A percentile compares a stretch with the other conserved stretches of the same genome.
Conservation (phyloP, 2,329 filamentous ascomycete species). For the Fusarium pseudoanthophilum region DNA sequence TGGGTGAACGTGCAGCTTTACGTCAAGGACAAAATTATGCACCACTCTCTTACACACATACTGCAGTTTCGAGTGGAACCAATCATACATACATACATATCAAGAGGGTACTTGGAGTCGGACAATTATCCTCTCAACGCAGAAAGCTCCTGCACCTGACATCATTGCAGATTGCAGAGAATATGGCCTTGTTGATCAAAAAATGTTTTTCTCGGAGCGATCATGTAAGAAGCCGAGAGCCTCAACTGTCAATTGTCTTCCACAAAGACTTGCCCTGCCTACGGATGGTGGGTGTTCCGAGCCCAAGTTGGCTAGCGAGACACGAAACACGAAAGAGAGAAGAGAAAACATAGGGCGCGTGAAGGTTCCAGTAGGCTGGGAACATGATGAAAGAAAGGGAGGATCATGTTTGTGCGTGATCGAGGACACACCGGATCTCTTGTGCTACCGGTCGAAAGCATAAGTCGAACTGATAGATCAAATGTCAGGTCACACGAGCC, state of each 20-base stretch:
- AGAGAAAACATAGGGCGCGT: conserved; percentile 4
- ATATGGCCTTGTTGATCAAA: background rate
- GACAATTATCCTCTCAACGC: background rate
- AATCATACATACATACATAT: background rate
- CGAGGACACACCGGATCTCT: conserved; percentile 38
- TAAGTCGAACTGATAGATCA: background rate
- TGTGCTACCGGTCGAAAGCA: conserved; percentile 27
- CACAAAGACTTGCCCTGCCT: background rate
- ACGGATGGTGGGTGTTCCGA: background rate
- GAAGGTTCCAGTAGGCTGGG: conserved; percentile 12
- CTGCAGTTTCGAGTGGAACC: background rate
- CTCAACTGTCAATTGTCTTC: background rate
- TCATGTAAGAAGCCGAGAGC: conserved; percentile 5
- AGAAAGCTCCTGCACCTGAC: background rate
- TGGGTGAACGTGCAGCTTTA: background rate
- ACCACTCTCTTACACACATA: background rate
- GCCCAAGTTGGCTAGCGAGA: background rate
- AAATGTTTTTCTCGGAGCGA: background rate
- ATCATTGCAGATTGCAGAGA: background rate
- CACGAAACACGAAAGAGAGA: background rate
- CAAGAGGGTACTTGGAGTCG: background rate
- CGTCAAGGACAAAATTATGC: background rate
- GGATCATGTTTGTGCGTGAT: conserved; percentile 39
- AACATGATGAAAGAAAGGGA: conserved; percentile 5
- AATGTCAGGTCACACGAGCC: conserved; percentile 19